Evolutionary conservation across 345 rosid species (phyloP).

Genomic region (Anastatica hierochuntica): DNA sequence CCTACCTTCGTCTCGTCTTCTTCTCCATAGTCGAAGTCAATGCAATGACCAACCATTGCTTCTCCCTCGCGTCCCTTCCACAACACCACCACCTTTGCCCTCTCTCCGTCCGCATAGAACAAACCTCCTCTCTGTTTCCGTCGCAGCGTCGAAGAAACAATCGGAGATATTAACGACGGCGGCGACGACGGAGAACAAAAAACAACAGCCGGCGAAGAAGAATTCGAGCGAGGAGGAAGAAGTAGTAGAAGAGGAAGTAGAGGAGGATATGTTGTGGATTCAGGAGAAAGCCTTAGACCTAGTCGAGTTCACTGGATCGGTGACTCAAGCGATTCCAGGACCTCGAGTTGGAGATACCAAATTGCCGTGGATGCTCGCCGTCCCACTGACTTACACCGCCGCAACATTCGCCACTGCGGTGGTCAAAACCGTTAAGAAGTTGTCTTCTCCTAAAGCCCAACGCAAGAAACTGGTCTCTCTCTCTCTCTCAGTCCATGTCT

Average conservation of each 20-base stretch:
- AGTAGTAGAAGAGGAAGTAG: conserved; percentile 57
- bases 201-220: no score
- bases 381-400: conserved; percentile 72
- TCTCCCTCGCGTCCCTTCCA: conserved; percentile 15
- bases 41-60: conserved; percentile 9
- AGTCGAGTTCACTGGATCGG: conserved; percentile 87
- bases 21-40: conserved; percentile 20
- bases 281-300: conserved; percentile 88
- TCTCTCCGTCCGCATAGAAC: conserved; percentile 8
- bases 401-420: conserved; percentile 62
- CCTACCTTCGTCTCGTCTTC: conserved; percentile 21
- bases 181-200: no score
- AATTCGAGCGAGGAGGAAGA: conserved; percentile 25
- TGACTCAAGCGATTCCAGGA: conserved; percentile 88
- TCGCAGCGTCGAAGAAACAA: conserved; percentile 30
- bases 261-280: conserved; percentile 87
- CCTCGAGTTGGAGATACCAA: conserved; percentile 86
- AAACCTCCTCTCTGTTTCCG: conserved; percentile 8
- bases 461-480: conserved; percentile 54
- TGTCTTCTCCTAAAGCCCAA: conserved; percentile 62
- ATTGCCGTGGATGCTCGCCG: conserved; percentile 87
- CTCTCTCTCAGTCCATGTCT: neutral
- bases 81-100: conserved; percentile 17
- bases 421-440: conserved; percentile 68
- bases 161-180: conserved; percentile 1